Conservation (phyloP, 2,329 filamentous ascomycete genomes). For the Penicillium sp. region DNA sequence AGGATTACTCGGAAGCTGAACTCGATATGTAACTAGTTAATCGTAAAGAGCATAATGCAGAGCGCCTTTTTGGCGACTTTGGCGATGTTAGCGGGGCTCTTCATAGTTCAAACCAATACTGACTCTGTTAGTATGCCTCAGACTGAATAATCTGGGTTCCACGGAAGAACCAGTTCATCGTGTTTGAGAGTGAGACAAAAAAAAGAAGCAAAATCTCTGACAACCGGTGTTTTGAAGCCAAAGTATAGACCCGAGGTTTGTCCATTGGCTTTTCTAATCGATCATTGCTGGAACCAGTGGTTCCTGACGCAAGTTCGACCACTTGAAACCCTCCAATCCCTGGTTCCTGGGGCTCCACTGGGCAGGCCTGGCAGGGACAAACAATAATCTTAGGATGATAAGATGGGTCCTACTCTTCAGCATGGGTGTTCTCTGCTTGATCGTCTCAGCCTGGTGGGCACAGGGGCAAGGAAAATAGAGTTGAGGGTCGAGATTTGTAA, state of each 20-base stretch:
- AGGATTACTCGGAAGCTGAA: constrained; percentile 1
- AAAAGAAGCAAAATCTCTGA: constrained; percentile 9
- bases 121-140: constrained; percentile 12
- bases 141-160: neutral
- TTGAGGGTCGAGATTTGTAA: neutral
- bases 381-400: constrained; percentile 7
- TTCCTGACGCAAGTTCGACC: constrained; percentile 20
- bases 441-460: constrained; percentile 7
- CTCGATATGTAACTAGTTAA: neutral
- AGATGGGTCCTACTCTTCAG: constrained; percentile 1
- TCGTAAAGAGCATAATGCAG: neutral
- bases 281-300: constrained; percentile 24
- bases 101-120: constrained; percentile 5
- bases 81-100: neutral
- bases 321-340: constrained; percentile 12
- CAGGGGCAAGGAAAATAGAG: neutral
- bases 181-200: constrained; percentile 2
- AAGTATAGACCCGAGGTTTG: constrained; percentile 8
- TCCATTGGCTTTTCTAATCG: constrained; percentile 8
- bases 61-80: neutral
- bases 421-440: constrained; percentile 4
- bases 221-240: constrained; percentile 3
- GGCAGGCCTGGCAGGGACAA: neutral
- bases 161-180: neutral
- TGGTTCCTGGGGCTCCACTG: constrained; percentile 22